phyloP scores from a whole-genome alignment of 352 stramenopile genomes.

The Salisapilia sapeloensis region DNA sequence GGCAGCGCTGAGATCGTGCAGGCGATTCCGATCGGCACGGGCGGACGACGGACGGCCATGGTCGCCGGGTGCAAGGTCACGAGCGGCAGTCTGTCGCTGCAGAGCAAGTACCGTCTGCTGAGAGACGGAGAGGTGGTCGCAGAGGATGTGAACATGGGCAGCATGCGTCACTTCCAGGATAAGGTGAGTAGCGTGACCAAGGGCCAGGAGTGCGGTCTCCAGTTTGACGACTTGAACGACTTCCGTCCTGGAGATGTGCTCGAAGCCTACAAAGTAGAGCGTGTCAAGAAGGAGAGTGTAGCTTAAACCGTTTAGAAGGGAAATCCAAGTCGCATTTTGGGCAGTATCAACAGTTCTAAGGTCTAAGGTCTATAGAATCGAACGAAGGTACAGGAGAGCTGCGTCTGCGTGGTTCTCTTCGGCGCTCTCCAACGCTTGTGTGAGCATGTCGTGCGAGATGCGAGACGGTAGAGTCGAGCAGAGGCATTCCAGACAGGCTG shows the following conservation, averaged over 20 bases:
- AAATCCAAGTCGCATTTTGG: too few species aligned
- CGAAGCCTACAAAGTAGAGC: constrained; percentile 74
- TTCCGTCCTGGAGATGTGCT: constrained; percentile 92
- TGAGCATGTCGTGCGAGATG: too few species aligned
- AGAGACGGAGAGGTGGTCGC: constrained; percentile 85
- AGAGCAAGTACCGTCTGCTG: constrained; percentile 65
- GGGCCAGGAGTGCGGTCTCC: constrained; percentile 96
- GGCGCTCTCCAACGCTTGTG: too few species aligned
- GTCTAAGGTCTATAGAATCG: too few species aligned
- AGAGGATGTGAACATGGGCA: constrained; percentile 71
- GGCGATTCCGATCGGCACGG: constrained; percentile 71
- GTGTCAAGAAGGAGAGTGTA: constrained; percentile 53
- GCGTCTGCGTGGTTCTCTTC: too few species aligned
- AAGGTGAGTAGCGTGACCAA: constrained; percentile 84
- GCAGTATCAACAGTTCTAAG: too few species aligned
- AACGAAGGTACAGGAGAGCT: too few species aligned
- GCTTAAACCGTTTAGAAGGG: too few species aligned
- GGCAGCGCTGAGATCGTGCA: constrained; percentile 68
- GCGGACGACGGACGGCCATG: constrained; percentile 79
- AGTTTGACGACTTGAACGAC: constrained; percentile 83
- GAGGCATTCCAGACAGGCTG: too few species aligned
- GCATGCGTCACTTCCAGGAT: constrained; percentile 85
- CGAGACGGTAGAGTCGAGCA: too few species aligned
- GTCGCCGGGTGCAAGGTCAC: constrained; percentile 93
- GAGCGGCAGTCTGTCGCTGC: constrained; percentile 83